phyloP scores from a whole-genome alignment of 805 yeast species.

The Lipomyces mesembrius region DNA sequence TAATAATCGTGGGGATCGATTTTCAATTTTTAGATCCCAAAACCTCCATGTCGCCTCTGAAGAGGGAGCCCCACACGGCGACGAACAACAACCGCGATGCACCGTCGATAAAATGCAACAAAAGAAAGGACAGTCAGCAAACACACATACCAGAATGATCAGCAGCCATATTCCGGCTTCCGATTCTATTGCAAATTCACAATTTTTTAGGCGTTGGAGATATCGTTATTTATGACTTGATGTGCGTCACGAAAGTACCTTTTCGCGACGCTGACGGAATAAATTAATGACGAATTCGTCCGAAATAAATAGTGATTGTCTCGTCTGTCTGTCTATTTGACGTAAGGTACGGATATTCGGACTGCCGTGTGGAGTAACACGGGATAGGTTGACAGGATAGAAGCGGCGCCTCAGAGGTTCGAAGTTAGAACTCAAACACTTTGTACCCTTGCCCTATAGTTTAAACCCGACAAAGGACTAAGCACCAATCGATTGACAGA shows the following conservation, averaged over 20 bases:
- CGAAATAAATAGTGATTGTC: not conserved
- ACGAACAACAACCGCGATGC: not conserved
- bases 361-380: not conserved
- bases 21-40: not conserved
- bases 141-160: conserved; percentile 1
- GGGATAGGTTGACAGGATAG: no score
- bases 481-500: no score
- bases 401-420: no score
- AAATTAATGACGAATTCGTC: not conserved
- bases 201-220: not conserved
- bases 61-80: not conserved
- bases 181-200: not conserved
- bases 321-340: not conserved
- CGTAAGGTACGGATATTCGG: not conserved
- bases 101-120: not conserved
- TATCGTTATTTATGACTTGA: not conserved
- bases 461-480: no score
- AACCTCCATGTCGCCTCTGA: not conserved
- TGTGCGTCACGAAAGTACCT: not conserved
- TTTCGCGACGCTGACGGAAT: not conserved
- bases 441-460: no score
- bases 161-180: not conserved
- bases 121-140: not conserved
- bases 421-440: no score
- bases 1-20: not conserved